Evolutionary conservation across 306 rosid species (phyloP).

Genomic region (Gastrolobium villosum): DNA sequence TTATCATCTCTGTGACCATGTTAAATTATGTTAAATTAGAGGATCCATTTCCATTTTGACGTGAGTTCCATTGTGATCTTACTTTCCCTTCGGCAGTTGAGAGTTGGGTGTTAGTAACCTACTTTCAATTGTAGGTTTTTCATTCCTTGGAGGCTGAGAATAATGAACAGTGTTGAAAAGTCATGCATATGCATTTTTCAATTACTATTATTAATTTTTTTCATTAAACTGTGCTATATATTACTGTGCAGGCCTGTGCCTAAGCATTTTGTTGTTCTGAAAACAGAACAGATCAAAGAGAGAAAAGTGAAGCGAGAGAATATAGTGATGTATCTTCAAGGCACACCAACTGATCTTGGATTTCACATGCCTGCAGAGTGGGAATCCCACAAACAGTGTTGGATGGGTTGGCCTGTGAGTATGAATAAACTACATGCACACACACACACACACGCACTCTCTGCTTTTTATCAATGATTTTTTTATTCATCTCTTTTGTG

Average conservation of each 20-base stretch:
- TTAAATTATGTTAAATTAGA: too few species aligned
- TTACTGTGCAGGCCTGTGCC: background rate
- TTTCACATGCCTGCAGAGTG: constrained; percentile 94
- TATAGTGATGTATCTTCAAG: constrained; percentile 56
- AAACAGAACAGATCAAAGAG: background rate
- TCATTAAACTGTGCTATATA: too few species aligned
- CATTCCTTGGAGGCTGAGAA: background rate
- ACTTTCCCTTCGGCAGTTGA: too few species aligned
- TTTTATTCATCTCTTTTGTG: background rate
- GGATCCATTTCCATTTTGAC: too few species aligned
- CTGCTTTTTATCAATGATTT: too few species aligned
- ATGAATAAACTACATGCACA: background rate
- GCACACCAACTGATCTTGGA: constrained; percentile 61
- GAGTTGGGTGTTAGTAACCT: background rate
- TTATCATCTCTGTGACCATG: too few species aligned
- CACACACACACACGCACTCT: too few species aligned
- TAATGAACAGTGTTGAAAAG: background rate
- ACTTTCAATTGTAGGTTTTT: background rate
- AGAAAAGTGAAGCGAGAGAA: background rate
- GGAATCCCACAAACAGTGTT: constrained; percentile 82
- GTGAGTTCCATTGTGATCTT: too few species aligned
- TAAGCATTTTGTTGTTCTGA: background rate
- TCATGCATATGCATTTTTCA: background rate
- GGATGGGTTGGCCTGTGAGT: constrained; percentile 99
- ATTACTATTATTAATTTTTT: too few species aligned